Conservation (phyloP, 257 asterid species). For the Primulina tabacum region DNA sequence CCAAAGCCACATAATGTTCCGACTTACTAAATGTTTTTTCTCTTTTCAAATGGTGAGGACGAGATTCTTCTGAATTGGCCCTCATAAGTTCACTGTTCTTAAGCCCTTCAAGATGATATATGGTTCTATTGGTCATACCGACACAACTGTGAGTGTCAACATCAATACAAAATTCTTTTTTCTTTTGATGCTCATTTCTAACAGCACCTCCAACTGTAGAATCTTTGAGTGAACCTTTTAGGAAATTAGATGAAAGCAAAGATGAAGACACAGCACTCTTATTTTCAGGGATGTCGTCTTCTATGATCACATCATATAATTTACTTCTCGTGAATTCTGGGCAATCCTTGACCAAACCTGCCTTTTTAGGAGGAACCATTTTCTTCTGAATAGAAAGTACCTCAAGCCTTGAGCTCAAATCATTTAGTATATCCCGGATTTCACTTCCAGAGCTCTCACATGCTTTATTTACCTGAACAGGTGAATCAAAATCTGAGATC, state of each 20-base stretch:
- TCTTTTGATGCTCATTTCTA: slow-evolving; percentile 27
- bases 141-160: too few species aligned
- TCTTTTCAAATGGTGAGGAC: too few species aligned
- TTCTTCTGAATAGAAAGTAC: slow-evolving; percentile 72
- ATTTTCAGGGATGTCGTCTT: slow-evolving; percentile 36
- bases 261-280: slow-evolving; percentile 48
- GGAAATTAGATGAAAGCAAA: slow-evolving; percentile 37
- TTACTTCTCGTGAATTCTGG: slow-evolving; percentile 26
- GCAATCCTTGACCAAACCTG: slow-evolving; percentile 27
- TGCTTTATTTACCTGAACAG: slow-evolving; percentile 37
- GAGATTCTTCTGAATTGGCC: too few species aligned
- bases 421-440: slow-evolving; percentile 75
- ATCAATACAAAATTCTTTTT: background rate
- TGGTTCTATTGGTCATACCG: too few species aligned
- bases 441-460: slow-evolving; percentile 48
- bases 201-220: slow-evolving; percentile 30
- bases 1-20: slow-evolving; percentile 37
- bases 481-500: slow-evolving; percentile 57
- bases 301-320: slow-evolving; percentile 29
- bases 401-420: slow-evolving; percentile 74
- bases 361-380: slow-evolving; percentile 46
- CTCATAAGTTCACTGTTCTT: too few species aligned
- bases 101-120: too few species aligned
- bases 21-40: too few species aligned
- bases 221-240: slow-evolving; percentile 28